Evolutionary conservation across 768 basidiomycete species (phyloP), one percentile per base, ranked within the genome.

Genomic region (Tulasnella sp.): DNA sequence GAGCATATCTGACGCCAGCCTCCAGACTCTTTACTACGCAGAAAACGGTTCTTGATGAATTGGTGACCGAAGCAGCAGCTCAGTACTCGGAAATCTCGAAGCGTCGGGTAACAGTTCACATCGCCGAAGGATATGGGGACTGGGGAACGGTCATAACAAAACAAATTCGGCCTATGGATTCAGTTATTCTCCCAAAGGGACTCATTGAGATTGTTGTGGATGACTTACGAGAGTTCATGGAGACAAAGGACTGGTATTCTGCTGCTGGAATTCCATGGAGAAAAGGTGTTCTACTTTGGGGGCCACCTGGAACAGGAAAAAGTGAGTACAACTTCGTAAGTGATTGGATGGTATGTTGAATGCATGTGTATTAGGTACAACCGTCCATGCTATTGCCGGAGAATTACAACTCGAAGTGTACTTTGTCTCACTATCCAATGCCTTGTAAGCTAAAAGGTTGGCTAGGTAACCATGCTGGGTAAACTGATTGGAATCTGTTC

Each of bases 201-300:
- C 85, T 89, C 37, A 88, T 87, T 65, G 88, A 90, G 66, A 87
- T 88, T 82, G 71, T 90, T 9, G 66, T 89, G 7, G 72, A 77
- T 29, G 87, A 91, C 55, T 76, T 86, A 22, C 75, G 78, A 54
- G 87, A 89, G 63, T 90, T 89, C 20, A 27, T 45, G 44, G 44
- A 25, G 4, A 45, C 28, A 15, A 45, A 45, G 25, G 44, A 27
- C 12, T 45, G 44, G 44, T 91, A 90, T 58, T 83, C 84, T 15
- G 83, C 87, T 65, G 80, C 87, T 59, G 87, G 87, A 42, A 89
- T 90, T 57, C 88, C 87, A 25, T 90, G 86, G 75, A 82, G 87
- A 48, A 76, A 87, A 48, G 87, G 87, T 2, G 37, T 41, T 25
- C 22, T 49, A 10, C 87, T 20, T 81, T 42, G 51, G 51, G 60